Evolutionary conservation across 1,284 basidiomycete species (phyloP), one percentile per base, ranked within the genome.

Genomic region (Ustilago bromivora): DNA sequence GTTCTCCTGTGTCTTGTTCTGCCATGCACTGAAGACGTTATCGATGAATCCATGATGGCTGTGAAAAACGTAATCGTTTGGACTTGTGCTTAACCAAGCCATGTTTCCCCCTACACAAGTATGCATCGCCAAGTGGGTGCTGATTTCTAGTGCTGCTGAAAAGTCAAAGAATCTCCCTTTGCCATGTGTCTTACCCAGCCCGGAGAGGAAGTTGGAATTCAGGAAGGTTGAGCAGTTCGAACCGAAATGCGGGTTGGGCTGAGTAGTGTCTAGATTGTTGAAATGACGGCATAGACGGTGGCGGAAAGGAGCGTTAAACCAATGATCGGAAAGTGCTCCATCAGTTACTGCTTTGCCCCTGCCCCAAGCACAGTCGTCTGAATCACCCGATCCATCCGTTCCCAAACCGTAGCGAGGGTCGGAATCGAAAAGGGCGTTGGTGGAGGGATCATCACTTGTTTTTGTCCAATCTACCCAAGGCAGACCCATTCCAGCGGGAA

Each of bases 381-480:
- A 64, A 35, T 46, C 35, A 0, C 75, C 70, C 7, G 64, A 2
- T 1, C 75, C 75, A 43, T 73, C 35, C 12, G 61, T 69, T 1
- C 75, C 75, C 23, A 77, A 13, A 0, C 74, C 74, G 23, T 47
- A 68, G 0, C 34, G 40, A 1, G 70, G 70, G 31, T 70, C 52
- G 0, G 56, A 0, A 41, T 66, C 57, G 15, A 58, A 77, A 4
- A 77, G 2, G 1, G 62, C 55, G 13, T 66, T 65, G 2, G 36
- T 59, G 8, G 31, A 41, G 2, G 65, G 64, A 54, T 77, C 75
- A 0, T 32, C 32, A 0, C 63, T 23, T 0, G 71, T 63, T 57
- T 64, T 61, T 4, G 63, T 70, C 69, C 69, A 77, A 59, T 77
- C 75, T 0, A 73, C 46, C 70, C 75, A 77, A 1, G 70, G 69